These are phyloP conservation scores for Pleurotus platypus DNA, from an alignment of 768 basidiomycete species.

Conservation along the genomic window DNA sequence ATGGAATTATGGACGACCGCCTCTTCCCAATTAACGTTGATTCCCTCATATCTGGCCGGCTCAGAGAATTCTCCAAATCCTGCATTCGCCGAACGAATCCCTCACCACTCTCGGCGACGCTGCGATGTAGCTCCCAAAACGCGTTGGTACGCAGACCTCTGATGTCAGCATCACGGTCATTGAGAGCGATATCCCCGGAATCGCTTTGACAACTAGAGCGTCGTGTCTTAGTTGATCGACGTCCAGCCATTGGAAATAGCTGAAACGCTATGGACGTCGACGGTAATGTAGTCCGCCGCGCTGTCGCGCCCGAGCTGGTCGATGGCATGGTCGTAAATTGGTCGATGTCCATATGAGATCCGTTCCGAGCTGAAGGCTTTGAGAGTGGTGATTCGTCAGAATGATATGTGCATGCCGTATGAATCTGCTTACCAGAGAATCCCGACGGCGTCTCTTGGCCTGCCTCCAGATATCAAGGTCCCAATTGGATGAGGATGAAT, in stretches of 20 bases:
- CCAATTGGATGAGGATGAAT: constrained; percentile 39
- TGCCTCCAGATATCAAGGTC: constrained; percentile 51
- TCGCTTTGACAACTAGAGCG: constrained; percentile 19
- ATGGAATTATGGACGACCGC: constrained; percentile 24
- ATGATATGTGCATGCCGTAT: neutral
- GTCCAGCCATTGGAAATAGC: constrained; percentile 29
- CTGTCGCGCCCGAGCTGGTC: constrained; percentile 22
- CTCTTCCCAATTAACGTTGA: constrained; percentile 40
- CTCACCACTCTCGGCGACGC: constrained; percentile 61
- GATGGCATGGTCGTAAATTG: constrained; percentile 13
- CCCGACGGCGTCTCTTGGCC: constrained; percentile 51
- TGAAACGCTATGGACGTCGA: constrained; percentile 48
- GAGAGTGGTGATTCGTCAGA: constrained; percentile 8
- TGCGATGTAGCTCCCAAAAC: constrained; percentile 62
- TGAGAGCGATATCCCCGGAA: constrained; percentile 12
- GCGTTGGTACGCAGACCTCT: constrained; percentile 55
- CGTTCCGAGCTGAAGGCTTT: constrained; percentile 2
- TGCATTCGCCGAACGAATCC: constrained; percentile 71
- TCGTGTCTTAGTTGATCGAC: constrained; percentile 12
- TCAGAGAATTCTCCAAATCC: constrained; percentile 58
- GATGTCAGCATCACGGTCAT: constrained; percentile 27
- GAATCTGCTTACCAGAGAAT: constrained; percentile 37
- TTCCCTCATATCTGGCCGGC: constrained; percentile 34
- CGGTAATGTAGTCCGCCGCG: constrained; percentile 35
- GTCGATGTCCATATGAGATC: constrained; percentile 15